Conservation (phyloP, 2,329 filamentous ascomycete genomes). For the Leptographium flavum region DNA sequence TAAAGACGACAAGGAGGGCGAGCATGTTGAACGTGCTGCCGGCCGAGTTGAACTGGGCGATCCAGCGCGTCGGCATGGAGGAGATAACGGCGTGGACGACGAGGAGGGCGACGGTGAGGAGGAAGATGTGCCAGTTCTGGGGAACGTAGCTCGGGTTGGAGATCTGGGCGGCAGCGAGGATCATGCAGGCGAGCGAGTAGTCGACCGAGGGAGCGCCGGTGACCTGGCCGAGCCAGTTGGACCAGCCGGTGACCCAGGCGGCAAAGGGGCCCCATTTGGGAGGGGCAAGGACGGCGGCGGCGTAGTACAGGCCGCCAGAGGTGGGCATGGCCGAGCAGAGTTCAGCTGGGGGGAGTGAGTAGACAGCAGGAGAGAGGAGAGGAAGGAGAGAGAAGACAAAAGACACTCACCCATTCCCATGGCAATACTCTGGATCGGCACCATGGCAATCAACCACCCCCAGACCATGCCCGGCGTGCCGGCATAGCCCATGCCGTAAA, state of each 20-base stretch:
- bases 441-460: conserved; percentile 62
- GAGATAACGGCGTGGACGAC: conserved; percentile 52
- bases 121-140: conserved; percentile 51
- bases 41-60: conserved; percentile 55
- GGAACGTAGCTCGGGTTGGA: conserved; percentile 50
- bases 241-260: conserved; percentile 57
- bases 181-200: conserved; percentile 55
- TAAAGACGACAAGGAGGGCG: conserved; percentile 49
- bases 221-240: conserved; percentile 54
- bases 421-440: conserved; percentile 58
- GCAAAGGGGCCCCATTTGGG: conserved; percentile 51
- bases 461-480: conserved; percentile 53
- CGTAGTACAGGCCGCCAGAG: conserved; percentile 60
- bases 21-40: conserved; percentile 60
- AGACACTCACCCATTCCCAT: conserved; percentile 36
- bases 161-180: conserved; percentile 56
- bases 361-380: neutral
- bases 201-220: conserved; percentile 53
- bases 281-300: conserved; percentile 55
- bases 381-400: neutral
- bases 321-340: conserved; percentile 62
- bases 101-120: conserved; percentile 54
- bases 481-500: conserved; percentile 46
- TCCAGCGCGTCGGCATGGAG: conserved; percentile 56
- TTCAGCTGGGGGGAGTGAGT: conserved; percentile 27